Conservation (phyloP, 169 alveolate genomes). For the Plasmodium fragile region DNA sequence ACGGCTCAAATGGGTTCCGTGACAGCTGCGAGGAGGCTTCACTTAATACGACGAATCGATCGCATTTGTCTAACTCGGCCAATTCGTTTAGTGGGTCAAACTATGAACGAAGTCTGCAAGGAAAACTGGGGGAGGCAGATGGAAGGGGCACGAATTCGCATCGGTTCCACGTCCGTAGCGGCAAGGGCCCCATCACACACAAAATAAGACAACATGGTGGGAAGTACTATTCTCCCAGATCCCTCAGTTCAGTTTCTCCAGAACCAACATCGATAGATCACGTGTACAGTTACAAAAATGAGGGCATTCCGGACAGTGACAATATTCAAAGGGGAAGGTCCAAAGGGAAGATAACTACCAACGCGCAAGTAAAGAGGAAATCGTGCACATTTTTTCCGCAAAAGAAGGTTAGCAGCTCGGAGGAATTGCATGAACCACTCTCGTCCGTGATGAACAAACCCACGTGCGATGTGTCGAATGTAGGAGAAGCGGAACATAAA, state of each 20-base stretch:
- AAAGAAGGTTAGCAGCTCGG: neutral
- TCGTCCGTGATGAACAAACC: neutral
- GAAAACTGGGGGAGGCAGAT: neutral
- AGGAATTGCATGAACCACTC: neutral
- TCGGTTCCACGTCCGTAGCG: neutral
- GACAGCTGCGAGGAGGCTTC: neutral
- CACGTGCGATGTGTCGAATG: neutral
- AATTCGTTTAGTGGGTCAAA: neutral
- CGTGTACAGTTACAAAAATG: neutral
- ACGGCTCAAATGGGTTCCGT: neutral
- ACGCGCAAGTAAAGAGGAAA: neutral
- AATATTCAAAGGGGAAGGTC: neutral
- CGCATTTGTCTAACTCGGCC: neutral
- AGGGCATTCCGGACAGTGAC: neutral
- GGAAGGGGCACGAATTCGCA: neutral
- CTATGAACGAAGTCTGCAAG: neutral
- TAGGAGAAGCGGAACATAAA: neutral
- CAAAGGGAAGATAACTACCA: neutral
- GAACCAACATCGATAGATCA: conserved; percentile 1
- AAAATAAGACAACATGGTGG: conserved; percentile 2
- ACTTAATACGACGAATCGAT: neutral
- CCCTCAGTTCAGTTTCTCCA: conserved; percentile 8
- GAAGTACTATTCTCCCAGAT: conserved; percentile 12
- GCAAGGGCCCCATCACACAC: neutral
- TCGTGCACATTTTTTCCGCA: neutral